Percentiles rank a stretch among this genome's conserved stretches.
Evolutionary conservation across 371 early-diverging fungal species (phyloP).

Genomic region (Batkoa obscura): DNA sequence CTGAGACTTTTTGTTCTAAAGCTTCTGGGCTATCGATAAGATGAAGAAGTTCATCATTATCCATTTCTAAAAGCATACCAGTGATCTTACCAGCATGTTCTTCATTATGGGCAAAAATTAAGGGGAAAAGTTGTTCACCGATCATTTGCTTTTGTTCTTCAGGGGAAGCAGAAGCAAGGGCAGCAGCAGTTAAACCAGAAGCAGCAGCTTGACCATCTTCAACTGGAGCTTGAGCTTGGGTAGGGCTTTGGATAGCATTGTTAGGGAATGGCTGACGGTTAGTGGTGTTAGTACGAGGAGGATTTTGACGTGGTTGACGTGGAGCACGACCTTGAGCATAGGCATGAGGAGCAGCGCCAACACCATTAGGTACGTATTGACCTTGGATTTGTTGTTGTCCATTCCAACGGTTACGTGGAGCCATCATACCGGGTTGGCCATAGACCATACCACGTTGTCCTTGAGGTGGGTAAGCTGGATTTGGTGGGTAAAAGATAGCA

Average conservation of each 20-base stretch:
- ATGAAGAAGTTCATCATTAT: constrained; percentile 78
- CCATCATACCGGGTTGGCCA: constrained; percentile 47
- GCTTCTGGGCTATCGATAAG: constrained; percentile 61
- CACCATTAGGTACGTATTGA: constrained; percentile 14
- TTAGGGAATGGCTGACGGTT: constrained; percentile 11
- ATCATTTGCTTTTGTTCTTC: constrained; percentile 88
- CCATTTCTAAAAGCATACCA: constrained; percentile 97
- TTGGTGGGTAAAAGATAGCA: constrained; percentile 10
- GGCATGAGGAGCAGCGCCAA: not conserved
- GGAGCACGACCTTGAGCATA: constrained; percentile 1
- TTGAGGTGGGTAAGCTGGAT: constrained; percentile 36
- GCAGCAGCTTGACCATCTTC: constrained; percentile 36
- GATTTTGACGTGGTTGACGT: constrained; percentile 7
- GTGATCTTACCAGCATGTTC: constrained; percentile 90
- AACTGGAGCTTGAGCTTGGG: constrained; percentile 19
- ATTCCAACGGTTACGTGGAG: constrained; percentile 14
- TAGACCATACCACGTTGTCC: constrained; percentile 47
- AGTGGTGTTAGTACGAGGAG: constrained; percentile 8
- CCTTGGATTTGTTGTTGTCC: not conserved
- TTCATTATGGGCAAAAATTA: constrained; percentile 33
- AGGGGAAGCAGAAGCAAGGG: constrained; percentile 57
- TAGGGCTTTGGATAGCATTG: constrained; percentile 16
- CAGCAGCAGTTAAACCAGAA: constrained; percentile 41
- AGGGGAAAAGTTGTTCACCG: constrained; percentile 86
- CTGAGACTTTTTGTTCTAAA: constrained; percentile 44